Evolutionary conservation across 805 yeast species (phyloP).

Genomic region (Barnettozyma siamensis): DNA sequence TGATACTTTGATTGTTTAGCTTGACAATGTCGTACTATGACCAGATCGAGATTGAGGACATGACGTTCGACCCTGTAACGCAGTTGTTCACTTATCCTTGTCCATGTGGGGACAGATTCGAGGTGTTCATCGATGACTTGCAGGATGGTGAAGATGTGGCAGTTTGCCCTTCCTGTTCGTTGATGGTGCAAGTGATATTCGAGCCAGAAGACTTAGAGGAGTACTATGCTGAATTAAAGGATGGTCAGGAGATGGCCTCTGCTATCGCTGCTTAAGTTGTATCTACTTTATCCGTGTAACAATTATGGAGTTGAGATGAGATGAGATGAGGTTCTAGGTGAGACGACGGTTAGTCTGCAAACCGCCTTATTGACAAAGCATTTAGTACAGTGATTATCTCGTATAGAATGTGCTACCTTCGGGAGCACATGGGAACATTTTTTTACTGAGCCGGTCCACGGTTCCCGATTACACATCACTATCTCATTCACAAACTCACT

Average conservation of each 20-base stretch:
- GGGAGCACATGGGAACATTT: no score
- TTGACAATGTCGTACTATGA: slow-evolving; percentile 62
- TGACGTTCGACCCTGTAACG: slow-evolving; percentile 79
- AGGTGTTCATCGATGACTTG: slow-evolving; percentile 78
- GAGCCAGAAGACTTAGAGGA: slow-evolving; percentile 51
- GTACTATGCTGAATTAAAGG: slow-evolving; percentile 33
- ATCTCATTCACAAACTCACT: background rate
- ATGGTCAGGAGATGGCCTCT: slow-evolving; percentile 14
- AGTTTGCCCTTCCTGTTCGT: slow-evolving; percentile 92
- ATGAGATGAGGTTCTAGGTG: background rate
- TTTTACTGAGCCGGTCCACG: no score
- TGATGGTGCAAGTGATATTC: slow-evolving; percentile 87
- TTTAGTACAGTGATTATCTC: no score
- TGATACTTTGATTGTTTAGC: no score
- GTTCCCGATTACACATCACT: no score
- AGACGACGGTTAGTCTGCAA: no score
- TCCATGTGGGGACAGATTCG: slow-evolving; percentile 96
- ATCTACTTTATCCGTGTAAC: no score
- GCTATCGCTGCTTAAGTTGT: slow-evolving; percentile 17
- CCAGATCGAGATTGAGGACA: slow-evolving; percentile 95
- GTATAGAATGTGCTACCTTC: no score
- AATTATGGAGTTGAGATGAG: background rate
- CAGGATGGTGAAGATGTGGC: slow-evolving; percentile 91
- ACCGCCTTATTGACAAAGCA: no score
- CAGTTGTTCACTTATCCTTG: slow-evolving; percentile 91